Base-by-base conservation (phyloP, 352 stramenopile species). In the Phytopythium vexans region DNA sequence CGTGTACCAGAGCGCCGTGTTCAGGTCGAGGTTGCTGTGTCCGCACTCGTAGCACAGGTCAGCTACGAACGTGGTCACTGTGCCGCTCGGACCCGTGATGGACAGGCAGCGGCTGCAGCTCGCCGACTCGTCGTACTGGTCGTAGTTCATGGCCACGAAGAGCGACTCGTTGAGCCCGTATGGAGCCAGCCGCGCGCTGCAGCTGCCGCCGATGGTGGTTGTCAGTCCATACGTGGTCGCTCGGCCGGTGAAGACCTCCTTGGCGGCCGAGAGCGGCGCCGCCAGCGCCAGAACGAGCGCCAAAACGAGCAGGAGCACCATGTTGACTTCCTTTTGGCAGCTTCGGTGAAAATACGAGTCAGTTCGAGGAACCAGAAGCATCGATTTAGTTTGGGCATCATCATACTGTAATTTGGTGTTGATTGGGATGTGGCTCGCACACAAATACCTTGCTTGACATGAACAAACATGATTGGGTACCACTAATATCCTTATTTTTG, bases 11-110 rank as follows among this genome's bases (percentile, higher is more conserved):
- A 88, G 44, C 41, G 63, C 70, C 32, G 74, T 77, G 49, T 82
- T 85, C 21, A 89, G 64, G 49, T 89, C 79, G 47, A 89, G 57
- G 40, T 89, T 84, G 21, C 74, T 68, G 16, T 83, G 54, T 14
- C 64, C 70, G 34, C 80, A 88, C 52, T 88, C 77, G 54, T 74
- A 82, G 62, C 77, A 88, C n/a, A 81, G 51, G 54, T 88, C 75
- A 1, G 70, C 74, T n/a, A 88, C 66, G 54, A 75, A 82, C 32
- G 72, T 48, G 11, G 72, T 68, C 15, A 77, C 73, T 12, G 65
- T 80, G 37, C 68, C 72, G 52, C 56, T 67, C 33, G 72, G 64
- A 43, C 72, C 72, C 31, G 61, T 74, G 39, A 86, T 68, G 32
- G 60, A 71, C 47, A 86, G 60, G 51, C 74, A 86, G 47, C 80